Evolutionary conservation across 148 eudicot genomes (phyloP), one percentile per base, ranked within the genome.

Genomic region (Vaccinium corymbosum): DNA sequence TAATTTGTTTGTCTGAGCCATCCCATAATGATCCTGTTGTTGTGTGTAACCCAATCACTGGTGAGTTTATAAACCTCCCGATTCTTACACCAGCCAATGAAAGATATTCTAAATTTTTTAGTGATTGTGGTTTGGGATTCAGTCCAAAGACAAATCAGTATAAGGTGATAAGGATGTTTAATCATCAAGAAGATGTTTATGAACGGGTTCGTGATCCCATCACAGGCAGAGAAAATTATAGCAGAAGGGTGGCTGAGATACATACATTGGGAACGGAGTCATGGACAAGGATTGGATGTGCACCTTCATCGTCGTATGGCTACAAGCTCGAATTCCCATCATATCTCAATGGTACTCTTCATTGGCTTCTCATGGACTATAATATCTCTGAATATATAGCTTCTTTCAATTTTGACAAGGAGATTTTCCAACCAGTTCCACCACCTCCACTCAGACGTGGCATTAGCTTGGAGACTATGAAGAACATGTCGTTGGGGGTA

Each of bases 41-140:
- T 2, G 84, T 88, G 48, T 88, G 83, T 76, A 88, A 88, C 72
- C 90, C 88, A 16, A 48, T 85, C 16, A 85, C 86, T 0, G 84
- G 85, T 6, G 86, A 86, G 62, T 88, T 53, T 70, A 46, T 75
- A 49, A 46, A 82, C 68, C 72, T 76, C 29, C 87, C 87, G 0
- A 25, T 7, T 4, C 38, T 51, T 38, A 7, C 64, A 73, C 16
- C 8, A 27, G 5, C 49, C 29, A 19, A 46, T 29, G 0, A 42
- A 48, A 3, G 20, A 20, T 1, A 15, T 56, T 19, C 4, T 35
- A 61, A 25, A 8, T n/a, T 1, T 8, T 22, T 22, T 0, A 75
- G 5, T 83, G 55, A 42, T 48, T 81, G 81, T 78, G 87, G 82
- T 14, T 86, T 86, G 11, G 85, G 82, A 6, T 86, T 68, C 38